phyloP scores from a whole-genome alignment of 768 basidiomycete genomes.

The Lentinula boryana region DNA sequence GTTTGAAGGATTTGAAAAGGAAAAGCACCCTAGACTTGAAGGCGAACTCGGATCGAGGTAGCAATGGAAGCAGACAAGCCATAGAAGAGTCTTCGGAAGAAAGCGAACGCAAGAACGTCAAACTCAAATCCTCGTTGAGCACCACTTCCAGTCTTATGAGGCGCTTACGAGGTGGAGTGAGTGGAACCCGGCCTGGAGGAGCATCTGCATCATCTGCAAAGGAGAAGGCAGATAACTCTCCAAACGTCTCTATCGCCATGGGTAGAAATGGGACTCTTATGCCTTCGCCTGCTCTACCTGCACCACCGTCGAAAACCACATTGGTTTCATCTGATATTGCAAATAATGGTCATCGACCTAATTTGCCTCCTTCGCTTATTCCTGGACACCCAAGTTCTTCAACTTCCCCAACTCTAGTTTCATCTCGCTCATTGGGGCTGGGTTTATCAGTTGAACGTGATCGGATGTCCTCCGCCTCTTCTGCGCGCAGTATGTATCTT shows the following conservation, averaged over 20 bases:
- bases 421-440: background rate
- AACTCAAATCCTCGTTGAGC: slow-evolving; percentile 1
- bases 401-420: background rate
- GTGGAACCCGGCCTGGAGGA: slow-evolving; percentile 8
- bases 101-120: background rate
- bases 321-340: background rate
- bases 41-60: background rate
- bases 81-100: background rate
- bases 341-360: too few species aligned
- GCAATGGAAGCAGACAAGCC: background rate
- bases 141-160: slow-evolving; percentile 10
- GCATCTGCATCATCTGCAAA: background rate
- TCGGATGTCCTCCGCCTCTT: background rate
- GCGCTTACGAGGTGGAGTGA: slow-evolving; percentile 9
- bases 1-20: slow-evolving; percentile 31
- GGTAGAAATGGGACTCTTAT: slow-evolving; percentile 2
- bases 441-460: background rate
- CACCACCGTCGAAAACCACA: background rate
- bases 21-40: slow-evolving; percentile 10
- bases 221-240: background rate
- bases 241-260: background rate
- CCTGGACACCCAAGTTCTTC: background rate
- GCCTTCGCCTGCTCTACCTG: background rate
- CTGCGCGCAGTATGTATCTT: background rate
- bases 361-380: slow-evolving; percentile 1